Percentiles rank a stretch among this genome's conserved stretches.
Conservation (phyloP, 768 basidiomycete genomes). For the Lepiota venenata region DNA sequence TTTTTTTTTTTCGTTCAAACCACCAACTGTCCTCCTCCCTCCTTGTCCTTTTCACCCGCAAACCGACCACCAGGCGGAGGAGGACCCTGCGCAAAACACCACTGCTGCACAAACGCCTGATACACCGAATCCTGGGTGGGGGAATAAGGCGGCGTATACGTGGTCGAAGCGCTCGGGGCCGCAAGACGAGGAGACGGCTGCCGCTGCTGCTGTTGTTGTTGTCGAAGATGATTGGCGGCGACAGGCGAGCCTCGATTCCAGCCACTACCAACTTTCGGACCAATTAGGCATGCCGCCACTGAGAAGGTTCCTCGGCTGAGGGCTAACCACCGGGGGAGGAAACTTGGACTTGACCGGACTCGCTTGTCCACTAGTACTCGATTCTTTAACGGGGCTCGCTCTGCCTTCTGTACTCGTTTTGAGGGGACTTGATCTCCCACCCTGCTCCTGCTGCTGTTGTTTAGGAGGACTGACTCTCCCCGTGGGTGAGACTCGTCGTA, state of each 20-base stretch:
- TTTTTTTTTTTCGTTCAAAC: too few species aligned
- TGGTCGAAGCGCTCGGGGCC: neutral
- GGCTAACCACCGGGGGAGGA: neutral
- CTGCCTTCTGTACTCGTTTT: too few species aligned
- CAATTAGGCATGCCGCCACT: neutral
- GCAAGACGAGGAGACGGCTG: neutral
- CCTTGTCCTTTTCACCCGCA: conserved; percentile 8
- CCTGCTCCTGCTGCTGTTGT: neutral
- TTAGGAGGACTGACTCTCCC: neutral
- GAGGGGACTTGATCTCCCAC: neutral
- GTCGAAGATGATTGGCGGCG: neutral
- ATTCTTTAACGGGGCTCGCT: neutral
- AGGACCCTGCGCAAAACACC: conserved; percentile 63
- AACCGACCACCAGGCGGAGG: conserved; percentile 13
- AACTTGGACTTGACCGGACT: conserved; percentile 3
- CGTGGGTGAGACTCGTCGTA: conserved; percentile 12
- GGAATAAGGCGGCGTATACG: neutral
- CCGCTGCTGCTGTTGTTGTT: too few species aligned
- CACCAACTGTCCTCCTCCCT: neutral
- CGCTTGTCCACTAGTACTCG: neutral
- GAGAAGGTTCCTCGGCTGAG: neutral
- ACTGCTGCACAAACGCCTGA: conserved; percentile 59
- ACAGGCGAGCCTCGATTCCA: neutral
- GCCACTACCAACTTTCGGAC: conserved; percentile 9
- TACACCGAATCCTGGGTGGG: conserved; percentile 35